Conservation (phyloP, 2,329 filamentous ascomycete species). For the Fusarium continuum region DNA sequence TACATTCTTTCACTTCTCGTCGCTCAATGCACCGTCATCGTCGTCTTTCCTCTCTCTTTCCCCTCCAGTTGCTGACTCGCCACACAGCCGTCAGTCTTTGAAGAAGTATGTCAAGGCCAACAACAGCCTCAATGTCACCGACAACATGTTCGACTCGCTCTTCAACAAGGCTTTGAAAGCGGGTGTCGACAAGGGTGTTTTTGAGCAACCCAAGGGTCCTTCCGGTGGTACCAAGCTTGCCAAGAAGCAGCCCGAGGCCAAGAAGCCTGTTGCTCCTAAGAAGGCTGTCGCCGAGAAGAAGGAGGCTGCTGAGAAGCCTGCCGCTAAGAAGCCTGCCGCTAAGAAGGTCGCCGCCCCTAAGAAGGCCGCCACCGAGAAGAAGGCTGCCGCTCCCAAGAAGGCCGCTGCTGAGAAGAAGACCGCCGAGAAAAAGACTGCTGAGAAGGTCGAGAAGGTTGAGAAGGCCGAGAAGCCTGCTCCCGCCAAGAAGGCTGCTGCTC, state of each 20-base stretch:
- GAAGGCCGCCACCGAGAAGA: constrained; percentile 47
- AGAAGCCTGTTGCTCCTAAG: constrained; percentile 49
- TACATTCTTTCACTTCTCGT: background rate
- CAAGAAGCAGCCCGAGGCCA: constrained; percentile 70
- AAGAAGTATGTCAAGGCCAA: constrained; percentile 70
- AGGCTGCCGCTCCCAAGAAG: constrained; percentile 52
- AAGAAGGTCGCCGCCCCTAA: constrained; percentile 52
- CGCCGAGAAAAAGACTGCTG: constrained; percentile 19
- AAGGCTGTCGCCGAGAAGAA: constrained; percentile 50
- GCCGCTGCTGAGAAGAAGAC: constrained; percentile 26
- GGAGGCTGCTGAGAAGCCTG: constrained; percentile 44
- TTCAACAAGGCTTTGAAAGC: constrained; percentile 87
- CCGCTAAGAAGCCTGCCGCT: constrained; percentile 46
- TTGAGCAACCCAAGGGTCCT: constrained; percentile 89
- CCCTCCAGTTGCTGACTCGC: constrained; percentile 21
- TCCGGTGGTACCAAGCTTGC: constrained; percentile 93
- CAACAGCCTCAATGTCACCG: constrained; percentile 58
- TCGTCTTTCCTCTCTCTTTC: constrained; percentile 1
- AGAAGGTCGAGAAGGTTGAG: constrained; percentile 44
- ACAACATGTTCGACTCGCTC: constrained; percentile 73
- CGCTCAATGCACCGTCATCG: constrained; percentile 11
- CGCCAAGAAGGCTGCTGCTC: constrained; percentile 66
- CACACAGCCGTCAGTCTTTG: constrained; percentile 63
- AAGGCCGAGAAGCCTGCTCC: constrained; percentile 65
- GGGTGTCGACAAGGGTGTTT: constrained; percentile 87